phyloP scores from a whole-genome alignment of 2,329 filamentous ascomycete species.

The Escovopsis sp. region DNA sequence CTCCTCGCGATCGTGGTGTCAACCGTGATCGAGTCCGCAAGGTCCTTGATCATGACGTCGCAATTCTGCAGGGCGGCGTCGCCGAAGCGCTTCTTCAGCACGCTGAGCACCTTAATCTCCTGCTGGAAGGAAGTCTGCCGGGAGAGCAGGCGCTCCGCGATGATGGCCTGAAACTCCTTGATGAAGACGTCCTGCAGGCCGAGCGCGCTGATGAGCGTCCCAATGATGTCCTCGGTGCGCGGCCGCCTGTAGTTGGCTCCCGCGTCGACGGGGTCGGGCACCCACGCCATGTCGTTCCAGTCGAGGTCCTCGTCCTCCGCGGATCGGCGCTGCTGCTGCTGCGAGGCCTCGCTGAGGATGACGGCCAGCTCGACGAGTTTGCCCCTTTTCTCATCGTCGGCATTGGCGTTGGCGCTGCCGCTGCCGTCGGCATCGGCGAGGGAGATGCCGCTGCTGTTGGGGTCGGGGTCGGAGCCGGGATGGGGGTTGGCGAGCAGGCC shows the following conservation, averaged over 20 bases:
- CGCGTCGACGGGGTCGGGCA: conserved; percentile 84
- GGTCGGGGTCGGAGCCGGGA: no score
- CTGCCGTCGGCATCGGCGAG: no score
- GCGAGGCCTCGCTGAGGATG: conserved; percentile 46
- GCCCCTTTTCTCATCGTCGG: conserved; percentile 32
- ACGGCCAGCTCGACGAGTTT: conserved; percentile 52
- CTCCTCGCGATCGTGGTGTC: conserved; percentile 52
- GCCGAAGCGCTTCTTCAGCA: conserved; percentile 80
- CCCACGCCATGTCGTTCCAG: conserved; percentile 87
- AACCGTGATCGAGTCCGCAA: conserved; percentile 65
- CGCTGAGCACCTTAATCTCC: conserved; percentile 66
- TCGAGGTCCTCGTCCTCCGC: conserved; percentile 57
- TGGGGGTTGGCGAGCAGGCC: conserved; percentile 49
- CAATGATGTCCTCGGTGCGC: conserved; percentile 80
- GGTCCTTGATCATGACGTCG: conserved; percentile 94
- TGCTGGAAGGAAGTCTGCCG: conserved; percentile 58
- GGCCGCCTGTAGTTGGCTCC: conserved; percentile 83
- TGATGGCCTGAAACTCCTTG: conserved; percentile 77
- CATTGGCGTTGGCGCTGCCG: conserved; percentile 10
- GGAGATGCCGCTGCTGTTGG: no score
- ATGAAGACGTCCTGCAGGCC: conserved; percentile 86
- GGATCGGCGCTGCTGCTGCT: conserved; percentile 32
- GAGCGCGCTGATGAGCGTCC: conserved; percentile 74
- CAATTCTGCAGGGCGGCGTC: conserved; percentile 77
- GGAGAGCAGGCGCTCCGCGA: conserved; percentile 66